Evolutionary conservation across 129 eudicot genomes (phyloP), one percentile per base, ranked within the genome.

Genomic region (Erigeron canadensis): DNA sequence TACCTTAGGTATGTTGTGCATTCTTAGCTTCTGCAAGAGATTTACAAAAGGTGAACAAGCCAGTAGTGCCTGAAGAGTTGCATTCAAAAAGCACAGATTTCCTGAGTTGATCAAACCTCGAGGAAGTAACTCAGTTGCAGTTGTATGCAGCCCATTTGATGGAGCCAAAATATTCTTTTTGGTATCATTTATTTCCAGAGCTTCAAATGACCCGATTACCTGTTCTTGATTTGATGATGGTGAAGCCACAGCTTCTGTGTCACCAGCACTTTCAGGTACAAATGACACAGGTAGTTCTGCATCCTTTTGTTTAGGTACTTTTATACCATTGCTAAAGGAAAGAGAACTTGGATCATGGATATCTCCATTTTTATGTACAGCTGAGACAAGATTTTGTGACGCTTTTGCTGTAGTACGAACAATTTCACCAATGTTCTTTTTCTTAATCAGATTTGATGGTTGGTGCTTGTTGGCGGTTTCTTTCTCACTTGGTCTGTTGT

Each of bases 51-150:
- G 95, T 61, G 97, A 83, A 67, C 95, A 91, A 16, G 92, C 83
- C 60, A 91, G 84, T 46, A 91, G 90, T 69, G 97, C 91, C 82
- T 91, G 97, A 54, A 88, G 80, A 64, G 97, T 87, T 53, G 97
- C 90, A 78, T 91, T 91, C 23, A 91, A 84, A 77, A 91, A 91
- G 74, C 97, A 91, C 37, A 88, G 63, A 72, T 91, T 91, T 67
- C 97, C 97, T 57, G 82, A 71, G 75, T 91, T 91, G 79, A 91
- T 84, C 83, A 91, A 86, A 65, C 69, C 69, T 71, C 97, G 89
- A 82, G 97, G 97, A 12, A 88, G 79, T 51, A 91, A 80, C 59
- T 82, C 82, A 12, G 58, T 50, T 51, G 62, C 28, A 34, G 70
- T n/a, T 59, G 64, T 57, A 81, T 42, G 81, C 34, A 44, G 66